phyloP scores from a whole-genome alignment of 1,139 yeast species.

The Kodamaea anthophila region DNA sequence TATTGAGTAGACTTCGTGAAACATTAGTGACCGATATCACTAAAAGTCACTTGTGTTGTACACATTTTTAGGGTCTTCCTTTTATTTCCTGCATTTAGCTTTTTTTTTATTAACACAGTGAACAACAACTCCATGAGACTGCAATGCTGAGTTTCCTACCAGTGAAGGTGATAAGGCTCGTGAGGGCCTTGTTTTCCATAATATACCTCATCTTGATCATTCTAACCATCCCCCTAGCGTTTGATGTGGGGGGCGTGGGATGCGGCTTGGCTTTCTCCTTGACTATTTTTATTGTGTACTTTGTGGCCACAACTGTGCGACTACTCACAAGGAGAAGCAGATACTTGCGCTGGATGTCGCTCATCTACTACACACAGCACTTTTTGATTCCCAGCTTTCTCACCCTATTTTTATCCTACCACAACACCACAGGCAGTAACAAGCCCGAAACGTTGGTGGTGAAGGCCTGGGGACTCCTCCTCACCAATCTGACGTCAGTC shows the following conservation, averaged over 20 bases:
- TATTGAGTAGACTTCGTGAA: too few species aligned
- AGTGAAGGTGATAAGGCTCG: slow-evolving; percentile 8
- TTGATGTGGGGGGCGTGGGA: slow-evolving; percentile 85
- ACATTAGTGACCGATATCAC: too few species aligned
- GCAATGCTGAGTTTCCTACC: too few species aligned
- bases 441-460: slow-evolving; percentile 16
- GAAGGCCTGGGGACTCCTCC: slow-evolving; percentile 56
- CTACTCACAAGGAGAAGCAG: slow-evolving; percentile 45
- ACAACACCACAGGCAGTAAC: slow-evolving; percentile 18
- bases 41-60: too few species aligned
- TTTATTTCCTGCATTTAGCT: too few species aligned
- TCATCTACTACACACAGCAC: slow-evolving; percentile 75
- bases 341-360: slow-evolving; percentile 47
- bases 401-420: slow-evolving; percentile 60
- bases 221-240: slow-evolving; percentile 87
- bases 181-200: slow-evolving; percentile 42
- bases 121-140: too few species aligned
- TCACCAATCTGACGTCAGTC: slow-evolving; percentile 78
- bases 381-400: slow-evolving; percentile 75
- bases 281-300: slow-evolving; percentile 63
- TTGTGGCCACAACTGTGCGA: slow-evolving; percentile 66
- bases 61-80: too few species aligned
- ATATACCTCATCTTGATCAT: slow-evolving; percentile 63
- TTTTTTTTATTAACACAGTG: too few species aligned
- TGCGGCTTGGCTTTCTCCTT: slow-evolving; percentile 88